phyloP scores from a whole-genome alignment of 352 stramenopile species.

The Globisporangium ultimum region DNA sequence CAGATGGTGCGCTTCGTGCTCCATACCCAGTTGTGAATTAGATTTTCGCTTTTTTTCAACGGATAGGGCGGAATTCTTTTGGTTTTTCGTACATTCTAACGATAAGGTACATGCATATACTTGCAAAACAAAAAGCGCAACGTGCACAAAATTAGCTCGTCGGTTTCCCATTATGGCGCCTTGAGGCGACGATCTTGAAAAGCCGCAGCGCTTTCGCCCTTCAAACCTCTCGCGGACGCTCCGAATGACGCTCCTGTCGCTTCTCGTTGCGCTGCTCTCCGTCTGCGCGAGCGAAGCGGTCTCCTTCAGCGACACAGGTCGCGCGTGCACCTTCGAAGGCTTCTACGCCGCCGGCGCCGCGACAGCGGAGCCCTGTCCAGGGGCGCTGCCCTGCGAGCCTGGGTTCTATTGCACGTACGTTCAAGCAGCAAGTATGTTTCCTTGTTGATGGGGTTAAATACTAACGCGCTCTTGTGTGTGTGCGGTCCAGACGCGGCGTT shows the following conservation, averaged over 20 bases:
- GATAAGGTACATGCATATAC: constrained; percentile 11
- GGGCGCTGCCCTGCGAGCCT: constrained; percentile 28
- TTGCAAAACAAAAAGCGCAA: background rate
- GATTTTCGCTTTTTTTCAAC: background rate
- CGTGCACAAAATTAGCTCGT: too few species aligned
- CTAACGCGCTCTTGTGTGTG: background rate
- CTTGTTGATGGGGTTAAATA: background rate
- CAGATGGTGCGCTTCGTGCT: background rate
- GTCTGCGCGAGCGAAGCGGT: background rate
- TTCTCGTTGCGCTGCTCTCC: background rate
- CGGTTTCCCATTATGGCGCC: too few species aligned
- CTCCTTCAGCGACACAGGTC: background rate
- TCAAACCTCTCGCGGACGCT: too few species aligned
- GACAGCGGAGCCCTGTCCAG: constrained; percentile 40
- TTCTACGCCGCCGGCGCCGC: constrained; percentile 42
- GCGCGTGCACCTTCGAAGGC: constrained; percentile 39
- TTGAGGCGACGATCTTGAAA: background rate
- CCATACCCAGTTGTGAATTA: background rate
- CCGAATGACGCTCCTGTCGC: background rate
- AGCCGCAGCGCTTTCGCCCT: background rate
- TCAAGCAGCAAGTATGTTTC: background rate
- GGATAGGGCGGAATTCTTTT: background rate
- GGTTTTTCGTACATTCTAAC: constrained; percentile 7
- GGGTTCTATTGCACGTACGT: constrained; percentile 68
- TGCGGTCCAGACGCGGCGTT: constrained; percentile 25